Percentiles rank a stretch among this genome's conserved stretches.
Evolutionary conservation across 164 flowering plant genomes (phyloP).

Genomic region (Litsea cubeba): DNA sequence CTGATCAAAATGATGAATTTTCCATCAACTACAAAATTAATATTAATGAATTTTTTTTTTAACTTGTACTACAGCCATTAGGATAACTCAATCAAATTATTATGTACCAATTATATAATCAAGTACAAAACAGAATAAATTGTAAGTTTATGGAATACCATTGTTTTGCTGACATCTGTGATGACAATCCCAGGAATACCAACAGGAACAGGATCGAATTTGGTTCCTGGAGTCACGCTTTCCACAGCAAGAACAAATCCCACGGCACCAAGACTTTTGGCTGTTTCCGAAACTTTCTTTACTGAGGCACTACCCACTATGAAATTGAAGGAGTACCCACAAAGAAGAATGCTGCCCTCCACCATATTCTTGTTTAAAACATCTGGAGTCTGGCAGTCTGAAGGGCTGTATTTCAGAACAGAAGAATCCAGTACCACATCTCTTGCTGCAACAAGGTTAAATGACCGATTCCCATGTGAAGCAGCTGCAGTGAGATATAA

Average conservation of each 20-base stretch:
- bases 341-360: conserved; percentile 84
- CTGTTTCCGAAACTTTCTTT: conserved; percentile 84
- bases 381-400: conserved; percentile 91
- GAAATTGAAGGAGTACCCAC: conserved; percentile 95
- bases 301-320: conserved; percentile 80
- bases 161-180: conserved; percentile 66
- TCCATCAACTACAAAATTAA: too few relatives aligned
- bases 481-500: conserved; percentile 48
- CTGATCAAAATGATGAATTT: too few relatives aligned
- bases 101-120: too few relatives aligned
- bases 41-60: too few relatives aligned
- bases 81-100: too few relatives aligned
- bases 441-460: conserved; percentile 82
- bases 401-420: conserved; percentile 57
- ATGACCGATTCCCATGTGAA: conserved; percentile 56
- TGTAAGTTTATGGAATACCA: conserved; percentile 33
- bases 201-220: conserved; percentile 90
- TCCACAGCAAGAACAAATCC: conserved; percentile 97
- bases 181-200: conserved; percentile 82
- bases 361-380: conserved; percentile 74
- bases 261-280: conserved; percentile 79
- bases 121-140: too few relatives aligned
- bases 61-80: too few relatives aligned
- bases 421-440: conserved; percentile 82
- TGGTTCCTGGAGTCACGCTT: conserved; percentile 76